Conservation (phyloP, 768 basidiomycete genomes). For the Suillus lakei region DNA sequence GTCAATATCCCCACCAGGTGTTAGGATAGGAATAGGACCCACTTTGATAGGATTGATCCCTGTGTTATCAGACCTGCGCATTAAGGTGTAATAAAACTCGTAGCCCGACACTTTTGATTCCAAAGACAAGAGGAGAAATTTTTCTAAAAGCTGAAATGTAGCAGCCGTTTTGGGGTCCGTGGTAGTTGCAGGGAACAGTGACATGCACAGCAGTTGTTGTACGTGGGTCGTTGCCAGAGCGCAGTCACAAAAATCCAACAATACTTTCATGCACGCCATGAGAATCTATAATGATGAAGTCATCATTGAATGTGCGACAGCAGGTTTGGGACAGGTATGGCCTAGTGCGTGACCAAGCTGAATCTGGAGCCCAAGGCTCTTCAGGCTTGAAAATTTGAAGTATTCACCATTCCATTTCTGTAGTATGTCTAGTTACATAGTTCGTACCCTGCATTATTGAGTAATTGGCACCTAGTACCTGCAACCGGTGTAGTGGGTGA, state of each 20-base stretch:
- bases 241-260: constrained; percentile 38
- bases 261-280: constrained; percentile 34
- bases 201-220: too few species aligned
- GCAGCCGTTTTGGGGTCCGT: too few species aligned
- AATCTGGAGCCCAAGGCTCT: constrained; percentile 24
- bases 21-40: too few species aligned
- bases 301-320: constrained; percentile 14
- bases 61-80: constrained; percentile 35
- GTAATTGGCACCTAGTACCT: too few species aligned
- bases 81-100: constrained; percentile 38
- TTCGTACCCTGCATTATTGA: too few species aligned
- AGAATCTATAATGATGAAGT: constrained; percentile 31
- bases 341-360: constrained; percentile 27
- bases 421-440: not conserved
- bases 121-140: constrained; percentile 37
- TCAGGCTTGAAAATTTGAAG: constrained; percentile 22
- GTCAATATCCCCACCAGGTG: too few species aligned
- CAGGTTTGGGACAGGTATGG: constrained; percentile 19
- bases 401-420: constrained; percentile 25
- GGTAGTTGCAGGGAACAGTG: too few species aligned
- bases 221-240: constrained; percentile 23
- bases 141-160: constrained; percentile 20
- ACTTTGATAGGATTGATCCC: constrained; percentile 21
- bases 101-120: constrained; percentile 37
- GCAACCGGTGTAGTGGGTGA: too few species aligned